These are phyloP conservation scores for Cryptococcus maquisensis DNA, from an alignment of 1,284 basidiomycete species.

Conservation along the genomic window DNA sequence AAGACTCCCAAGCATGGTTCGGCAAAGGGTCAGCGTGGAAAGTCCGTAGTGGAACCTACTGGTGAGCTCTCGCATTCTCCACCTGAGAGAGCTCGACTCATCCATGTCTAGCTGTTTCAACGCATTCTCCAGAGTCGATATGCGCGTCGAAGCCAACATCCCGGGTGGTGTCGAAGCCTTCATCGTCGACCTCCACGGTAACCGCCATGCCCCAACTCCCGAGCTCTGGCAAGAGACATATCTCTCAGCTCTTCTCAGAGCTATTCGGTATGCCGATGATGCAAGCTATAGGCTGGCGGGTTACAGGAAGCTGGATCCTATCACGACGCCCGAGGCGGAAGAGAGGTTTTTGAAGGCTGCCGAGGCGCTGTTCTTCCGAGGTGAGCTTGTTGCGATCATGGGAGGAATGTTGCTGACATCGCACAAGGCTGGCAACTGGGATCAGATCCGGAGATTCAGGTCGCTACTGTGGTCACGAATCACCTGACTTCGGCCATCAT, in stretches of 20 bases:
- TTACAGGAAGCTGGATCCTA: constrained; percentile 92
- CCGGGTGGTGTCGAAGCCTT: constrained; percentile 95
- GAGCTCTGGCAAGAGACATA: constrained; percentile 98
- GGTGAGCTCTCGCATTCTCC: constrained; percentile 54
- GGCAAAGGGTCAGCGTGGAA: constrained; percentile 83
- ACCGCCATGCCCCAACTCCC: constrained; percentile 87
- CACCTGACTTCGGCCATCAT: constrained; percentile 91
- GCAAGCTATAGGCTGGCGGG: constrained; percentile 86
- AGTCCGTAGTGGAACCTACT: constrained; percentile 89
- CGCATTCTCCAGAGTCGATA: constrained; percentile 93
- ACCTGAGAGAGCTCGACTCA: neutral
- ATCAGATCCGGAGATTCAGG: constrained; percentile 96
- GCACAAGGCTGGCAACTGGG: constrained; percentile 89
- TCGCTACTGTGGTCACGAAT: constrained; percentile 95
- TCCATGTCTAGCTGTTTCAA: constrained; percentile 75
- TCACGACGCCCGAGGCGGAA: constrained; percentile 83
- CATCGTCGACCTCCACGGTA: constrained; percentile 88
- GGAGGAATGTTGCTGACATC: neutral
- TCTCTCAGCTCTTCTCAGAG: constrained; percentile 82
- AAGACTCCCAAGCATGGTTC: constrained; percentile 90
- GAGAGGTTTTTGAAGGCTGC: constrained; percentile 85
- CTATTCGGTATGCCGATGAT: constrained; percentile 94
- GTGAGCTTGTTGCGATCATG: constrained; percentile 47
- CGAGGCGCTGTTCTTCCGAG: constrained; percentile 85
- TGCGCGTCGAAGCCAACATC: constrained; percentile 96